Base-by-base conservation (phyloP, 768 basidiomycete genomes). In the Agaricus subrufescens region DNA sequence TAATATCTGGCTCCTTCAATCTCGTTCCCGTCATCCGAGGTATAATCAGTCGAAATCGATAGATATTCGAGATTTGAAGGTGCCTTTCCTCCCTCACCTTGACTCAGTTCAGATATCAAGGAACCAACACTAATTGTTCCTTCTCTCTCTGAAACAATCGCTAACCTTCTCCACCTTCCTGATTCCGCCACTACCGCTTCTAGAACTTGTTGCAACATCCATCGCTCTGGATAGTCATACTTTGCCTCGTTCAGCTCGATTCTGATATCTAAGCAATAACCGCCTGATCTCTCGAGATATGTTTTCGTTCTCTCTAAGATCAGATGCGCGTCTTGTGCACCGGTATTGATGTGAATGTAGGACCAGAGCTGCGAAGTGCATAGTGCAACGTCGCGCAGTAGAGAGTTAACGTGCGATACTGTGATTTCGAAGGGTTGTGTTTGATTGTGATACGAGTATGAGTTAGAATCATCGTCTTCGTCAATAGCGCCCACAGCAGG, bases 321-420 rank as follows among this genome's bases (percentile, higher is more conserved):
- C 26, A 51, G 63, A 5, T 37, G 46, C 1, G 66, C 59, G 25
- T 62, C 46, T 12, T 49, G 47, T 1, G 19, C 19, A 11, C 26
- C 19, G 8, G 38, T 31, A 23, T 49, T 47, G 23, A 78, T 61
- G 15, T 62, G 58, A 51, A 81, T 71, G 14, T 58, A 60, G 2
- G 65, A 66, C 80, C 79, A 82, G n/a, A 81, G 69, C 1, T 54
- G 48, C 1, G 69, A 69, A 3, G 73, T 73, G 14, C 54, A 57
- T 34, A 78, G 47, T 2, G 77, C 76, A 2, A 77, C 64, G 14
- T 64, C 50, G 45, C 77, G 74, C 57, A 77, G 75, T 51, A 66
- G 60, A 4, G 63, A 64, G 61, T 67, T 71, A 38, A 77, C 74
- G 47, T 78, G 75, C 9, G 74, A 72, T 8, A 73, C 62, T 3